Evolutionary conservation across 139 green algal genomes (phyloP).

Genomic region (Yamagishiella unicocca): DNA sequence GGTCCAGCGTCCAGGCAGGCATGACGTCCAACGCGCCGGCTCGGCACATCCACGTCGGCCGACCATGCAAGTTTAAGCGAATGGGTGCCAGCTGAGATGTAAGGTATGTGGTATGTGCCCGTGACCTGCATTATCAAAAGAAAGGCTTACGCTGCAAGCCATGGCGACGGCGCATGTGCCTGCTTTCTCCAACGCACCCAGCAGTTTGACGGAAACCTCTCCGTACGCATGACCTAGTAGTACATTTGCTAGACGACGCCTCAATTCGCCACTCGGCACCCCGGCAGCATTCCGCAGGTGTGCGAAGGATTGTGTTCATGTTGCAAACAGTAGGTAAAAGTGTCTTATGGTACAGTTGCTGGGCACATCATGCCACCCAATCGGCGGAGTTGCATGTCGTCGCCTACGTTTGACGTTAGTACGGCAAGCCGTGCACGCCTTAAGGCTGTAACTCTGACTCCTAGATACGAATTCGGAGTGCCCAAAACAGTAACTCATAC

Average conservation of each 20-base stretch:
- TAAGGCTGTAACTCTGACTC: background rate
- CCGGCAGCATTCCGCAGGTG: too few species aligned
- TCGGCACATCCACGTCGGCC: background rate
- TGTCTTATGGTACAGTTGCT: background rate
- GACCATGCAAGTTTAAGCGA: background rate
- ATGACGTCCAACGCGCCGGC: conserved; percentile 65
- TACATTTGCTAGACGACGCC: background rate
- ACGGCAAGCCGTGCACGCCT: background rate
- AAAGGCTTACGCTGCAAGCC: background rate
- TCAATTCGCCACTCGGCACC: background rate
- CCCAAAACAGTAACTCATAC: too few species aligned
- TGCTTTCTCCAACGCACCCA: background rate
- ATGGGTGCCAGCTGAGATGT: background rate
- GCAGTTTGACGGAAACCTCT: background rate
- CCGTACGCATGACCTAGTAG: background rate
- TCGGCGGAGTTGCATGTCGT: background rate
- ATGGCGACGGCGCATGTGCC: background rate
- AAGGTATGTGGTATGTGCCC: background rate
- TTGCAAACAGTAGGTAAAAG: background rate
- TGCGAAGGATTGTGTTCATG: too few species aligned
- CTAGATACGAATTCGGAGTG: too few species aligned
- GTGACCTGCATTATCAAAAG: background rate
- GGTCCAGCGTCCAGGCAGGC: conserved; percentile 85
- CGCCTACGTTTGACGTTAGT: background rate
- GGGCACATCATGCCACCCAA: background rate